Evolutionary conservation across 805 yeast species (phyloP), one percentile per base, ranked within the genome.

Genomic region (Saturnispora hagleri): DNA sequence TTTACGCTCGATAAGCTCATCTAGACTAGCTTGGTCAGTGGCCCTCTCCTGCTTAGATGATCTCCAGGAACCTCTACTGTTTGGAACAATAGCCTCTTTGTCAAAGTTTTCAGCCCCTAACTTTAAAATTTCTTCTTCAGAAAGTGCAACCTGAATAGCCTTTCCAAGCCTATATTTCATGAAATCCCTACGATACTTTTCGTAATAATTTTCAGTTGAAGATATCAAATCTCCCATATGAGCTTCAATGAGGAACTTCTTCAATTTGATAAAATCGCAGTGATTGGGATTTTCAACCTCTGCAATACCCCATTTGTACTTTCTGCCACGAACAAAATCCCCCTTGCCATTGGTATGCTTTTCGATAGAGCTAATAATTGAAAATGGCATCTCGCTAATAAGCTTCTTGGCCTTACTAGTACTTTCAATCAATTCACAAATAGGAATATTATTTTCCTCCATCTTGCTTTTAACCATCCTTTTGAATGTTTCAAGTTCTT

Each of bases 291-390:
- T 84, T 61, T 86, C 96, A 41, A 87, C 85, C 62, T 89, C 96
- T 13, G 87, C 86, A 22, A 78, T 66, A 0, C 97, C 97, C 97
- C 97, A 90, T 17, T 72, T 74, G 69, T 89, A 90, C 61, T 76
- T 75, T 61, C 96, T 76, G 17, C 93, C 96, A 56, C 85, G 74
- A 28, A 86, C 86, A 3, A 67, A 55, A 33, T 73, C 67, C 9
- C 82, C 81, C 9, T 69, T 69, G 3, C 66, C 58, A 48, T 73
- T 73, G 46, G 62, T 58, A 33, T 73, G 75, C 50, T 67, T 68
- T 10, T 74, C 73, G 55, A 75, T 82, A 2, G 95, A 79, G 20
- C 89, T 84, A 54, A 90, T 79, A 3, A 89, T 71, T 2, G 88
- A 73, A 64, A 76, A 89, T 0, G 97, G 97, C 58, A 79, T 75